Conservation (phyloP, 495 filamentous ascomycete genomes). For the Neurospora sp. region DNA sequence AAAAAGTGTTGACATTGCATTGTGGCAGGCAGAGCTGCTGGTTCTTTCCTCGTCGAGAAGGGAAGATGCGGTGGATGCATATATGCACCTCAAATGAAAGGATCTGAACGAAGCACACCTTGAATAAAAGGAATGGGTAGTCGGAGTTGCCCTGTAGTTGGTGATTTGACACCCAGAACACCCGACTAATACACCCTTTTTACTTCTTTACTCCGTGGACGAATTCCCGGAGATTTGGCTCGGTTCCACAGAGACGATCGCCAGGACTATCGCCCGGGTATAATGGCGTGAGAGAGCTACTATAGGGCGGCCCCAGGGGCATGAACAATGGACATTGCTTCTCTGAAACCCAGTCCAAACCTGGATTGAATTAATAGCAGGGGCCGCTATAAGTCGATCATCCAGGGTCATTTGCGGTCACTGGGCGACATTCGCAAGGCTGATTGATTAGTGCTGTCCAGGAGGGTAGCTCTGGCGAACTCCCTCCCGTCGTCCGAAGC, state of each 20-base stretch:
- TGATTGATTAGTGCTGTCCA: neutral
- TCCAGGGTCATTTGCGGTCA: neutral
- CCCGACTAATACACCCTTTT: too few species aligned
- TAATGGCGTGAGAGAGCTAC: slow-evolving; percentile 2
- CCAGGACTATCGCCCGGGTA: neutral
- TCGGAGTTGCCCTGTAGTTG: neutral
- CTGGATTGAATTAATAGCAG: neutral
- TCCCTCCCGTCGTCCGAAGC: neutral
- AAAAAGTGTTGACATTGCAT: too few species aligned
- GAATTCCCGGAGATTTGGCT: slow-evolving; percentile 3
- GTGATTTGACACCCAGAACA: too few species aligned
- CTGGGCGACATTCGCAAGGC: too few species aligned
- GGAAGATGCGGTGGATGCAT: too few species aligned
- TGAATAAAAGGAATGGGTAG: too few species aligned
- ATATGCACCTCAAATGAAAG: too few species aligned
- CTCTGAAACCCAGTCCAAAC: neutral
- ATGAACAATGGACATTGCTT: too few species aligned
- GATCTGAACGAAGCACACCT: too few species aligned
- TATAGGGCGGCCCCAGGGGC: too few species aligned
- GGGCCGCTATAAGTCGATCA: neutral
- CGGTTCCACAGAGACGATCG: neutral
- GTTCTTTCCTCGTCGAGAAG: too few species aligned
- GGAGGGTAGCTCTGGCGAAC: neutral
- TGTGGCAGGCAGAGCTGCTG: too few species aligned
- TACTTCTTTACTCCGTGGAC: neutral